Percentiles rank a stretch among this genome's conserved stretches.
Conservation (phyloP, 805 yeast genomes). For the Pichia phayaonensis region DNA sequence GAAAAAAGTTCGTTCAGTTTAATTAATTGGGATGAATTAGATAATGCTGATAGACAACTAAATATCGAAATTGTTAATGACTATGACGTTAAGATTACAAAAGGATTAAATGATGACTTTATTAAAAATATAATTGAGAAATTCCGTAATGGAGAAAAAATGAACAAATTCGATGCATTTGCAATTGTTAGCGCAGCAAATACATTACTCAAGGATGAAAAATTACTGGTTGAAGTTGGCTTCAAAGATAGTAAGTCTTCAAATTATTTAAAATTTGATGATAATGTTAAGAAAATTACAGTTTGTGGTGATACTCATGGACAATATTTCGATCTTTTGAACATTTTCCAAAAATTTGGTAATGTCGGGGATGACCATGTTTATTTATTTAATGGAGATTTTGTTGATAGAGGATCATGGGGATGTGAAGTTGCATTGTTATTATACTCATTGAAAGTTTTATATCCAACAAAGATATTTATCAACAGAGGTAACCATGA, state of each 20-base stretch:
- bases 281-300: constrained; percentile 46
- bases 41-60: constrained; percentile 47
- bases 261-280: constrained; percentile 15
- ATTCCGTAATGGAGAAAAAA: constrained; percentile 65
- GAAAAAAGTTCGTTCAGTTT: constrained; percentile 43
- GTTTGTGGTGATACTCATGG: constrained; percentile 98
- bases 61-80: constrained; percentile 31
- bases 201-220: constrained; percentile 55
- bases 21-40: constrained; percentile 40
- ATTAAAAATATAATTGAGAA: constrained; percentile 55
- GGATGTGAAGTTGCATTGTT: constrained; percentile 90
- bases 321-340: constrained; percentile 83
- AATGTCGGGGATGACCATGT: constrained; percentile 57
- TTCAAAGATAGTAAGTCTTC: constrained; percentile 17
- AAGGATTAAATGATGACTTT: constrained; percentile 43
- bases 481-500: constrained; percentile 96
- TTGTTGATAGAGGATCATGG: constrained; percentile 98
- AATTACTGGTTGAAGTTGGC: constrained; percentile 66
- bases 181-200: constrained; percentile 72
- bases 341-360: constrained; percentile 72
- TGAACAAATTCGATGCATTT: constrained; percentile 78
- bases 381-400: constrained; percentile 91
- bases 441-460: constrained; percentile 66
- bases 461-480: constrained; percentile 62
- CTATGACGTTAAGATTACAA: constrained; percentile 20